Conservation (phyloP, 352 stramenopile species). For the Globisporangium solare region DNA sequence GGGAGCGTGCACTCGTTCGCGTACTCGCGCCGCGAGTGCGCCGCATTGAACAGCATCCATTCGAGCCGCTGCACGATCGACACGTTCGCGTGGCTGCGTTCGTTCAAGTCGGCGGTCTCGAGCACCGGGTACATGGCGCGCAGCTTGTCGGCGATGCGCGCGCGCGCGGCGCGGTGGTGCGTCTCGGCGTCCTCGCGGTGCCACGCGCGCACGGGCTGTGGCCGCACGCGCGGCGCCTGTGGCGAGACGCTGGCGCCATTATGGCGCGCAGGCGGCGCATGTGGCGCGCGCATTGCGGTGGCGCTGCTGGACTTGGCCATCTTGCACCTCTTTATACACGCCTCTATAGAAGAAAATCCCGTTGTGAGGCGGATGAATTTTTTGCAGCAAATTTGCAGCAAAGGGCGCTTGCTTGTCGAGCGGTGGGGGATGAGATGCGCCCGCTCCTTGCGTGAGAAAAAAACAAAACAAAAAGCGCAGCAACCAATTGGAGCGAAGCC, state of each 20-base stretch:
- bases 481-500: too few species aligned
- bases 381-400: too few species aligned
- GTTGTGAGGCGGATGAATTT: too few species aligned
- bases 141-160: conserved; percentile 21
- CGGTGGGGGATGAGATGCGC: too few species aligned
- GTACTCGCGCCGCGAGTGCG: conserved; percentile 62
- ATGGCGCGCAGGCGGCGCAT: too few species aligned
- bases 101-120: conserved; percentile 7
- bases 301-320: too few species aligned
- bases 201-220: conserved; percentile 6
- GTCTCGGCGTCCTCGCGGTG: conserved; percentile 8
- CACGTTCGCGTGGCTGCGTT: conserved; percentile 14
- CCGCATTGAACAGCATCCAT: conserved; percentile 72
- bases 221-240: background rate
- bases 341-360: too few species aligned
- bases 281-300: too few species aligned
- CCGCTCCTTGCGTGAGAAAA: too few species aligned
- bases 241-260: background rate
- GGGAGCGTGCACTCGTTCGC: conserved; percentile 55
- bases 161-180: conserved; percentile 15
- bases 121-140: conserved; percentile 27
- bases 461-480: too few species aligned
- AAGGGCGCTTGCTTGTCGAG: too few species aligned
- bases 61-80: conserved; percentile 70
- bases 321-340: too few species aligned